Base-by-base conservation (phyloP, 257 asterid genomes). In the Verbena officinalis region DNA sequence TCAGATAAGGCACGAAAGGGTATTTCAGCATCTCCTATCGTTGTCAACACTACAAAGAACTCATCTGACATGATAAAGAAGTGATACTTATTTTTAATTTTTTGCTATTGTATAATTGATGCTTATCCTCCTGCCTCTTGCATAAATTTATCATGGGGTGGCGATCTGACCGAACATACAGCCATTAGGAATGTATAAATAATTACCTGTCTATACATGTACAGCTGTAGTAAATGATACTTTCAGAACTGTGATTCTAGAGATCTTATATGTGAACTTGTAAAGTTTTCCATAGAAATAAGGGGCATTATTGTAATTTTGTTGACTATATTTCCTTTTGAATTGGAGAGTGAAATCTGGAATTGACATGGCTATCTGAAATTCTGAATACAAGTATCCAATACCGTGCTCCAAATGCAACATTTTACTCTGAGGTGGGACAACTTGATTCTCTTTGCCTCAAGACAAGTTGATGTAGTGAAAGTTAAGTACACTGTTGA, bases 51-150 rank as follows among this genome's bases (percentile, higher is more conserved):
- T 38, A 63, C 72, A 53, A 55, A 77, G 64, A 72, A 72, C 31
- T 60, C 85, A 48, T 51, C 73, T 16, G 62, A 73, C 59, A 55
- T 70, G 30, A 45, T 78, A 13, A 79, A 78, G 60, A 75, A 83
- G 63, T 76, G 76, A 75, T 15, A 22, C 9, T 7, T 23, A 22
- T 4, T 24, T 39, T 34, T 23, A 53, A 30, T 13, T 14, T 31
- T 61, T 21, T 33, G 22, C 36, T 27, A 33, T 55, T 50, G 10
- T 13, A 23, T 16, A 5, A 33, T 22, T 8, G 54, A 38, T 23
- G 27, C 10, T 46, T 46, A 46, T 8, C 53, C 53, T 46, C 23
- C 1, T 46, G 53, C 53, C 53, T 20, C 7, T 23, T 17, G 9
- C 51, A 23, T 48, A 60, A 52, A 42, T 38, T 9, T 50, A 44